These are phyloP conservation scores for Leccinum disarticulatum DNA, from an alignment of 768 basidiomycete genomes.

Conservation along the genomic window DNA sequence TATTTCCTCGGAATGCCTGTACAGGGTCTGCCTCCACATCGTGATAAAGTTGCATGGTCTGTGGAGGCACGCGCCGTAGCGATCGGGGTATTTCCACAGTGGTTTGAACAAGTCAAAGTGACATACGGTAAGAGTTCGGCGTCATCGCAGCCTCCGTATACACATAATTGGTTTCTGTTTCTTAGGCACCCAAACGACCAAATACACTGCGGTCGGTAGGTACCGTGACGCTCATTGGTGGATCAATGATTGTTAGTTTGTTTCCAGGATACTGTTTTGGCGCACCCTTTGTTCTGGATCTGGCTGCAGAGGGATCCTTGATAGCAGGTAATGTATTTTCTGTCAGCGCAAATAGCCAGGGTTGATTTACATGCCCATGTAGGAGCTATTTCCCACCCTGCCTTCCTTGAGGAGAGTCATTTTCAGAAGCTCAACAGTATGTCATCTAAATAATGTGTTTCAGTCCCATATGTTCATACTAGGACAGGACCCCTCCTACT, in stretches of 20 bases:
- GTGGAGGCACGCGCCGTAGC: constrained; percentile 36
- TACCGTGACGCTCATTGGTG: neutral
- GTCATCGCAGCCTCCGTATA: neutral
- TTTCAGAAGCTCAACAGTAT: constrained; percentile 50
- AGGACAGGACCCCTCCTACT: constrained; percentile 24
- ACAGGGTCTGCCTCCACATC: constrained; percentile 33
- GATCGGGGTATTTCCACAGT: constrained; percentile 41
- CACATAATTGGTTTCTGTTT: neutral
- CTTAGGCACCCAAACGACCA: constrained; percentile 29
- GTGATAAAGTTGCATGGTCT: constrained; percentile 45
- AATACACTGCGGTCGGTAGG: constrained; percentile 45
- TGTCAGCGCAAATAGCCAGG: neutral
- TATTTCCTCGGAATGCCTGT: constrained; percentile 60
- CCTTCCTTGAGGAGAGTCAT: constrained; percentile 50
- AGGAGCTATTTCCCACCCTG: constrained; percentile 57
- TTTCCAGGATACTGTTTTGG: constrained; percentile 56
- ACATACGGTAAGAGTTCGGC: constrained; percentile 39
- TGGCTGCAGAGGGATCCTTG: constrained; percentile 43
- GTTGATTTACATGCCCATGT: neutral
- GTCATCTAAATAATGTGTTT: constrained; percentile 12
- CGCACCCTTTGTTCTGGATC: constrained; percentile 48
- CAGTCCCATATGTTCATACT: neutral
- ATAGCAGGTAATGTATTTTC: constrained; percentile 39
- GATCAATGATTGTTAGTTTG: neutral
- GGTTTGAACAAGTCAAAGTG: constrained; percentile 48